Conservation (phyloP, 768 basidiomycete genomes). For the Krasilnikovozyma curviuscula region DNA sequence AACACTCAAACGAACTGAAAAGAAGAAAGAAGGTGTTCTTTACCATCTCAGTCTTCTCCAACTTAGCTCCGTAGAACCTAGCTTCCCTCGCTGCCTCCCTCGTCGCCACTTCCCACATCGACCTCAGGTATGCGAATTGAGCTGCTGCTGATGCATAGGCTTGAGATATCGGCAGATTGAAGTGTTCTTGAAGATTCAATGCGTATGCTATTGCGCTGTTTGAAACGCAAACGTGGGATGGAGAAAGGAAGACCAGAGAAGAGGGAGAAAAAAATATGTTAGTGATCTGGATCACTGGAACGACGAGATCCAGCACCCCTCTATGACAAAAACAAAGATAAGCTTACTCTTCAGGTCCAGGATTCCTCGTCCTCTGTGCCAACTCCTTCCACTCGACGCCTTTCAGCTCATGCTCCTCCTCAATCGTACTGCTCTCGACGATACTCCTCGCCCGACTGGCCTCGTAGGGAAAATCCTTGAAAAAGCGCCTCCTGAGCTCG, state of each 20-base stretch:
- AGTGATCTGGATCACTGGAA: not conserved
- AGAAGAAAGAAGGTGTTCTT: slow-evolving; percentile 3
- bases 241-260: not conserved
- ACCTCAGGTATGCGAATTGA: slow-evolving; percentile 74
- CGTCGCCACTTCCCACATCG: slow-evolving; percentile 60
- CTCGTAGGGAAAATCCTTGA: slow-evolving; percentile 89
- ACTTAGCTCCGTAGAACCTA: slow-evolving; percentile 47
- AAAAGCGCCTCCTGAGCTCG: slow-evolving; percentile 70
- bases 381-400: slow-evolving; percentile 59
- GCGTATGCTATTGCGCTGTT: slow-evolving; percentile 58
- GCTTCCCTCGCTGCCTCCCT: slow-evolving; percentile 65
- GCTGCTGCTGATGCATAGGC: slow-evolving; percentile 63
- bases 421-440: slow-evolving; percentile 43
- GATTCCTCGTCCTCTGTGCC: slow-evolving; percentile 60
- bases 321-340: not conserved
- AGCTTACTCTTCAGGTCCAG: slow-evolving; percentile 74
- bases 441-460: slow-evolving; percentile 61
- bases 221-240: not conserved
- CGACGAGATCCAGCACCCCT: not conserved
- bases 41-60: slow-evolving; percentile 38
- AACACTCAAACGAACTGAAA: too few species aligned
- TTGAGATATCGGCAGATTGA: slow-evolving; percentile 43
- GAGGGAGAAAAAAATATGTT: not conserved
- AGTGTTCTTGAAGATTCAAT: slow-evolving; percentile 52
- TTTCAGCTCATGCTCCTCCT: slow-evolving; percentile 37